Evolutionary conservation across 2,329 filamentous ascomycete species (phyloP).

Genomic region (Fusarium setosum): DNA sequence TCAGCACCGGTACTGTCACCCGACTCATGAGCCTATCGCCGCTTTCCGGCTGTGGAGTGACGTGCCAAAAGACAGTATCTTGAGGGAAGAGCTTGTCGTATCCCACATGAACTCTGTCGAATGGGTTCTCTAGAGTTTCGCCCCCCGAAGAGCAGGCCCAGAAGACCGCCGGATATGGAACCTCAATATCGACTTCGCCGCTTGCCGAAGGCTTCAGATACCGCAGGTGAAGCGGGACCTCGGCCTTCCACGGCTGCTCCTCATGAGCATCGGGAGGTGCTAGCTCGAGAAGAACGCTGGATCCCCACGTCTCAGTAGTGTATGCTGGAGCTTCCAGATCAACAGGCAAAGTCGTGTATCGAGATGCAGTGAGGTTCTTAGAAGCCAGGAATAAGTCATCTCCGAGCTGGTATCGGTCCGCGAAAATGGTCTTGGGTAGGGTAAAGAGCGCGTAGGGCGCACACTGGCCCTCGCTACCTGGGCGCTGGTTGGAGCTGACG

Average conservation of each 20-base stretch:
- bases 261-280: slow-evolving; percentile 58
- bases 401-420: slow-evolving; percentile 86
- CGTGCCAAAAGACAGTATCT: slow-evolving; percentile 86
- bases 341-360: slow-evolving; percentile 78
- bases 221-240: slow-evolving; percentile 86
- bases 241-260: slow-evolving; percentile 68
- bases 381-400: slow-evolving; percentile 82
- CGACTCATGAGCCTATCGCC: slow-evolving; percentile 60
- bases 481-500: slow-evolving; percentile 65
- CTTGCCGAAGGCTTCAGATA: slow-evolving; percentile 75
- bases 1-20: slow-evolving; percentile 74
- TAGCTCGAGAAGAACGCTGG: slow-evolving; percentile 80
- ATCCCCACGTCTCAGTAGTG: slow-evolving; percentile 81
- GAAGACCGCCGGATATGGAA: slow-evolving; percentile 87
- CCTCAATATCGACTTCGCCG: slow-evolving; percentile 64
- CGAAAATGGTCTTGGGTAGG: slow-evolving; percentile 83
- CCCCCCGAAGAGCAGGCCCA: slow-evolving; percentile 84
- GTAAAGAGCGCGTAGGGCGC: slow-evolving; percentile 84
- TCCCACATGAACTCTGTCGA: slow-evolving; percentile 85
- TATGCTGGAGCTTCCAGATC: slow-evolving; percentile 94
- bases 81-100: slow-evolving; percentile 85
- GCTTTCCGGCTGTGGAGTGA: slow-evolving; percentile 61
- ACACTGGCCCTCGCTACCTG: slow-evolving; percentile 69
- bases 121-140: slow-evolving; percentile 82
- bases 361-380: slow-evolving; percentile 79